Evolutionary conservation across 75 land plant genomes (phyloP).

Genomic region (Ceratopteris richardii): DNA sequence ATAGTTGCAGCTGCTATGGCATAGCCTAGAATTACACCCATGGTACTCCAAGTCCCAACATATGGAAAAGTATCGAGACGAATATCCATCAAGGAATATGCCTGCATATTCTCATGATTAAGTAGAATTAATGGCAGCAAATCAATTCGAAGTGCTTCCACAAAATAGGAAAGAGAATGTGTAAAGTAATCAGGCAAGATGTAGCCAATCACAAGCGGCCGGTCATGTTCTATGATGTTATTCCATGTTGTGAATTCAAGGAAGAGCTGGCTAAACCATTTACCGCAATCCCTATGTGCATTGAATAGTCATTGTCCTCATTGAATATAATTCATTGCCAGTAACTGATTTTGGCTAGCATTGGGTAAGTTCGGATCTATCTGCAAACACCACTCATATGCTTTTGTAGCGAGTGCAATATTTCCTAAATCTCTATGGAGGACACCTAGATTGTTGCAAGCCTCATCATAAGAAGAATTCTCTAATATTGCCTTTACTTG

Average conservation of each 20-base stretch:
- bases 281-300: conserved; percentile 99
- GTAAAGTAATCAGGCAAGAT: no score
- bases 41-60: neutral
- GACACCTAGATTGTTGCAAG: no score
- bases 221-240: conserved; percentile 66
- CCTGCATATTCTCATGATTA: conserved; percentile 39
- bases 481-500: conserved; percentile 87
- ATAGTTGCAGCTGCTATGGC: no score
- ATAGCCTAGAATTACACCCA: no score
- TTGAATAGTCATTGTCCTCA: conserved; percentile 79
- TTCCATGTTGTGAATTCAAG: no score
- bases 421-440: no score
- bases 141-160: conserved; percentile 31
- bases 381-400: no score
- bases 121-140: conserved; percentile 28
- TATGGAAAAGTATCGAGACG: conserved; percentile 7
- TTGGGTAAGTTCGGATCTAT: conserved; percentile 97
- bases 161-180: conserved; percentile 12
- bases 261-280: conserved; percentile 69
- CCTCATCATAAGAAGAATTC: conserved; percentile 93
- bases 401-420: conserved; percentile 73
- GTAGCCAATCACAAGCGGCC: conserved; percentile 85
- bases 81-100: conserved; percentile 36
- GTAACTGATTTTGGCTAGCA: conserved; percentile 92
- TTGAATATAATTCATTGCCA: conserved; percentile 87